Evolutionary conservation across 2,329 filamentous ascomycete species (phyloP).

Genomic region (Chaetomiaceae sp.): DNA sequence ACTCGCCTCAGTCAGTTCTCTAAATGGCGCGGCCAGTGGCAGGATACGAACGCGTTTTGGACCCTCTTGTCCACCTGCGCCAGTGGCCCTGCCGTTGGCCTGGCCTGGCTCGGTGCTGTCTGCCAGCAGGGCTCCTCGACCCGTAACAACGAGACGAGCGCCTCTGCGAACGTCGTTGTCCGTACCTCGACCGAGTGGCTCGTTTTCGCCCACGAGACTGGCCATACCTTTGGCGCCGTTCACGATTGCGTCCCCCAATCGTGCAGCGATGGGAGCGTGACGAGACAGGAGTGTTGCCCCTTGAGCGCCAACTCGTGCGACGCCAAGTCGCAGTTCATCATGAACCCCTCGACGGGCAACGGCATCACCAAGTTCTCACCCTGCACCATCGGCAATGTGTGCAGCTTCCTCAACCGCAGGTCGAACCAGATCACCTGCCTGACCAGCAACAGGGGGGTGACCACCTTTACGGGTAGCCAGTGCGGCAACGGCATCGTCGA

Average conservation of each 20-base stretch:
- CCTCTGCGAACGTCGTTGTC: constrained; percentile 85
- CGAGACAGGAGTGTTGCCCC: constrained; percentile 68
- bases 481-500: constrained; percentile 98
- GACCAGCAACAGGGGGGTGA: constrained; percentile 77
- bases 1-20: constrained; percentile 84
- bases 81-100: constrained; percentile 78
- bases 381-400: constrained; percentile 91
- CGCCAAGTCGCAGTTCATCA: constrained; percentile 76
- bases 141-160: constrained; percentile 65
- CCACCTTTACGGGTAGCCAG: constrained; percentile 73
- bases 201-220: constrained; percentile 89
- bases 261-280: constrained; percentile 57
- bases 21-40: constrained; percentile 71
- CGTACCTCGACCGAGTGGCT: constrained; percentile 85
- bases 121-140: constrained; percentile 59
- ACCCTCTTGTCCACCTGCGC: constrained; percentile 78
- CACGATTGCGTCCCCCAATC: constrained; percentile 77
- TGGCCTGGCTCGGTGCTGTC: constrained; percentile 89
- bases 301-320: constrained; percentile 63
- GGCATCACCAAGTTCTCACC: constrained; percentile 77
- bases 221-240: constrained; percentile 92
- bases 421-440: constrained; percentile 74
- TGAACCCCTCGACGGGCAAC: constrained; percentile 83
- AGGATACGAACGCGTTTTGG: constrained; percentile 88
- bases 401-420: constrained; percentile 72